Conservation (phyloP, 2,329 filamentous ascomycete genomes). For the Corynespora cassiicola region DNA sequence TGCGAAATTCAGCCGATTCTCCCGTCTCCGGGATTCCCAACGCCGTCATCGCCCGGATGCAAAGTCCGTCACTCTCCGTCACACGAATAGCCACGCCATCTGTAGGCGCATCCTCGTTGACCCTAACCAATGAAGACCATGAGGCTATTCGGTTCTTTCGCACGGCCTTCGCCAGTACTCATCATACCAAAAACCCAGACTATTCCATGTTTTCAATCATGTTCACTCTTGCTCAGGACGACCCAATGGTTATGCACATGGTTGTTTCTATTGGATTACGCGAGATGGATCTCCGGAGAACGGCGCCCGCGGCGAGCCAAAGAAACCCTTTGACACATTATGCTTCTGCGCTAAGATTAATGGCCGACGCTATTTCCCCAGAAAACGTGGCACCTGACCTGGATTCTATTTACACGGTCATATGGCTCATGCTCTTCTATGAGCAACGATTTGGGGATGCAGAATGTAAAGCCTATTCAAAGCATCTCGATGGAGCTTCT, state of each 20-base stretch:
- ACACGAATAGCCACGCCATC: neutral
- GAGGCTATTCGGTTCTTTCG: constrained; percentile 47
- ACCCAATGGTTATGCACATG: constrained; percentile 48
- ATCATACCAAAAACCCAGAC: constrained; percentile 48
- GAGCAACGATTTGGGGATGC: constrained; percentile 49
- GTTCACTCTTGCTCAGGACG: constrained; percentile 39
- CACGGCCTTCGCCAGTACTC: constrained; percentile 41
- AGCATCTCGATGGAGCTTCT: constrained; percentile 42
- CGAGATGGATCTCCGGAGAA: constrained; percentile 37
- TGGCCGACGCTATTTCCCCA: constrained; percentile 35
- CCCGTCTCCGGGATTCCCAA: constrained; percentile 4
- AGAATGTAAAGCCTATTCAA: constrained; percentile 33
- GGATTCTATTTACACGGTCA: constrained; percentile 36
- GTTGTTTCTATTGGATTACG: constrained; percentile 40
- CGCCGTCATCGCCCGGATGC: constrained; percentile 24
- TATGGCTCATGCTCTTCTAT: constrained; percentile 48
- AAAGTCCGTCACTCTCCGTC: constrained; percentile 45
- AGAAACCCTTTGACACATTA: constrained; percentile 31
- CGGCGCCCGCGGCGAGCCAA: constrained; percentile 1
- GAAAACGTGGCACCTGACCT: constrained; percentile 28
- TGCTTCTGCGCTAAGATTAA: constrained; percentile 35
- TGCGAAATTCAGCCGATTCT: too few relatives aligned
- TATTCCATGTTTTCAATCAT: constrained; percentile 46
- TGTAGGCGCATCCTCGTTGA: constrained; percentile 23
- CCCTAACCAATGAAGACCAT: constrained; percentile 38